Evolutionary conservation across 2,329 filamentous ascomycete genomes (phyloP), one percentile per base, ranked within the genome.

Genomic region (Calonectria montana): DNA sequence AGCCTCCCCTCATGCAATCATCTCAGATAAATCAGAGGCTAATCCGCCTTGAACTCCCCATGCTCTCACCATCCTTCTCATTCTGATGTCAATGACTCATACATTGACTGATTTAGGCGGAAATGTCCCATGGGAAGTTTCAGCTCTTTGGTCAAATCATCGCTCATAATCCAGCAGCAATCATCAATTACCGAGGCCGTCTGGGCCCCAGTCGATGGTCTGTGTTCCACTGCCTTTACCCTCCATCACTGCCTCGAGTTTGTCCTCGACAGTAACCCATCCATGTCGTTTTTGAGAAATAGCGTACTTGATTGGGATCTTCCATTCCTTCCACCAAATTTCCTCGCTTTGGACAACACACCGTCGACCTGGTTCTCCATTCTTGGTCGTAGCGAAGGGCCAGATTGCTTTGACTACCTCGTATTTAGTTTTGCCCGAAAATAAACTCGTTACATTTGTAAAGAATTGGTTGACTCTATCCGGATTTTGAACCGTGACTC

Each of bases 311-410:
- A 82, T 80, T 13, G 78, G 77, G 39, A 75, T 74, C 63, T 74
- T 77, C 81, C 81, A 83, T 70, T 82, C 85, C 62, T 82, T 82
- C 86, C 88, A 91, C 88, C 89, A 91, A 2, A 83, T 84, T 77
- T 89, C 88, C 79, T 91, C 88, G 69, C 84, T 88, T 79, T 89
- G 87, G n/a, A 90, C 87, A 3, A 84, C 83, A 74, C 85, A 89
- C 65, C 79, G 80, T 61, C 86, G 84, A 15, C 79, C 85, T n/a
- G 73, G 78, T 72, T 87, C 87, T 45, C 82, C 87, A 74, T 81
- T 86, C 76, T 79, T 82, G 4, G 83, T 82, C 73, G 87, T 87
- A 2, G 89, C 89, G 80, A 89, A 91, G 4, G 88, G 89, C 89
- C 89, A 91, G 1, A 91, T 85, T 1, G 86, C 84, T 77, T 89